Conservation (phyloP, 306 rosid genomes). For the Medicago ruthenica region DNA sequence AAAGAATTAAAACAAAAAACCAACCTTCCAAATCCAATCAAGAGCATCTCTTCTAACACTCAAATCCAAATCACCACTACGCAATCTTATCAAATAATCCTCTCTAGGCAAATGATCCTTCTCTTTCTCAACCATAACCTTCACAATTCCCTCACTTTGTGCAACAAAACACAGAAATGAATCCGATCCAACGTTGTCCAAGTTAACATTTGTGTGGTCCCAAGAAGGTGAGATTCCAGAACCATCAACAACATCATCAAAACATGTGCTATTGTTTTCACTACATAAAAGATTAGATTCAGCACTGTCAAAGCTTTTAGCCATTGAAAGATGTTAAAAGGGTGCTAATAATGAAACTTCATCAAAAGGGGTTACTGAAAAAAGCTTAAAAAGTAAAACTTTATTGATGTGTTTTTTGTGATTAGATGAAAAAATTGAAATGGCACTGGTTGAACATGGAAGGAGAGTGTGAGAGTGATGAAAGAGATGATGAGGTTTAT, state of each 20-base stretch:
- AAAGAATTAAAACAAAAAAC: slow-evolving; percentile 46
- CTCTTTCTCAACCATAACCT: slow-evolving; percentile 71
- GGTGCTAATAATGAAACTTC: slow-evolving; percentile 43
- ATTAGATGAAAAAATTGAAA: slow-evolving; percentile 42
- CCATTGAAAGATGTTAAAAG: slow-evolving; percentile 61
- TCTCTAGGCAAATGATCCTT: slow-evolving; percentile 69
- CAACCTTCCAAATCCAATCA: slow-evolving; percentile 98
- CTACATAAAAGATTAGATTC: slow-evolving; percentile 62
- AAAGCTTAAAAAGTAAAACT: slow-evolving; percentile 47
- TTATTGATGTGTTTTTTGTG: slow-evolving; percentile 26
- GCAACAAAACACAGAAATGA: slow-evolving; percentile 43
- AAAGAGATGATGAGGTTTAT: slow-evolving; percentile 56
- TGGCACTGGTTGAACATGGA: slow-evolving; percentile 27
- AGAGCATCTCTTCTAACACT: slow-evolving; percentile 72
- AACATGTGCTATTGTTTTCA: slow-evolving; percentile 58
- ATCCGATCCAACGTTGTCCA: slow-evolving; percentile 56
- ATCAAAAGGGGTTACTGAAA: slow-evolving; percentile 44
- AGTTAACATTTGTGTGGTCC: slow-evolving; percentile 44
- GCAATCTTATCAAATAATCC: slow-evolving; percentile 78
- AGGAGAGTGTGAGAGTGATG: slow-evolving; percentile 37
- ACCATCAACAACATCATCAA: slow-evolving; percentile 46
- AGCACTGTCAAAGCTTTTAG: slow-evolving; percentile 57
- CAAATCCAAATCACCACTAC: slow-evolving; percentile 76
- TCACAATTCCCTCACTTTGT: slow-evolving; percentile 63
- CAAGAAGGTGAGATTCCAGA: slow-evolving; percentile 48